A percentile compares a stretch with the other conserved stretches of the same genome.
phyloP scores from a whole-genome alignment of 345 rosid species.

The Eucalyptus regnans region DNA sequence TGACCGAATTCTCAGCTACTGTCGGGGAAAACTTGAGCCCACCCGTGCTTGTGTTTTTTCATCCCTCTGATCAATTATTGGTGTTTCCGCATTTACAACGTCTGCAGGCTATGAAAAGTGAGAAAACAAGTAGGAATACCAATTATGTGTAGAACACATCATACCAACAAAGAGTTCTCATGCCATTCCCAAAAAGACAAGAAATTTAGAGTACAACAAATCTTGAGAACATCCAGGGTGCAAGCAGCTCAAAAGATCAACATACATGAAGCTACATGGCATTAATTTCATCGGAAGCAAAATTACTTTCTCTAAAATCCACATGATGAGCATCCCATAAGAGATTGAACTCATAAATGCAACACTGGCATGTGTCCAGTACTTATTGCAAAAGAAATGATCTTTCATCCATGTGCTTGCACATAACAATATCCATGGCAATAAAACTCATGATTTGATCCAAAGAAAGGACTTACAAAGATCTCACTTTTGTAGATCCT shows the following conservation, averaged over 20 bases:
- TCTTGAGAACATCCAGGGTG: background rate
- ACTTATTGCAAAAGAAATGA: constrained; percentile 28
- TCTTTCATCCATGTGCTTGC: constrained; percentile 20
- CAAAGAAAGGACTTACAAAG: constrained; percentile 2
- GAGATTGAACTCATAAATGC: background rate
- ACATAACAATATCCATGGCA: constrained; percentile 10
- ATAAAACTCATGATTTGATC: constrained; percentile 7
- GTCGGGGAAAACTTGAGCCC: background rate
- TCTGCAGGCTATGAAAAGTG: background rate
- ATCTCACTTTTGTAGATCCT: constrained; percentile 37
- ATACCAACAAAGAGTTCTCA: background rate
- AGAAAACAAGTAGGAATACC: background rate
- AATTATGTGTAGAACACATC: background rate
- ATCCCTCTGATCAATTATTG: background rate
- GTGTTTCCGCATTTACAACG: background rate
- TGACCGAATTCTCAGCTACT: background rate
- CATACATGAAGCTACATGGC: constrained; percentile 7
- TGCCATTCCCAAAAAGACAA: background rate
- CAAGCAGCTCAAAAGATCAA: constrained; percentile 1
- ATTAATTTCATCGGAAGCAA: background rate
- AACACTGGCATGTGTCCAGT: constrained; percentile 9
- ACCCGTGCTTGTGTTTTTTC: background rate
- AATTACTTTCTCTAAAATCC: background rate
- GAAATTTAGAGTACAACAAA: background rate
- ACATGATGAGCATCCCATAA: background rate